phyloP scores from a whole-genome alignment of 108 stramenopile species.

The Licmophora abbreviata region DNA sequence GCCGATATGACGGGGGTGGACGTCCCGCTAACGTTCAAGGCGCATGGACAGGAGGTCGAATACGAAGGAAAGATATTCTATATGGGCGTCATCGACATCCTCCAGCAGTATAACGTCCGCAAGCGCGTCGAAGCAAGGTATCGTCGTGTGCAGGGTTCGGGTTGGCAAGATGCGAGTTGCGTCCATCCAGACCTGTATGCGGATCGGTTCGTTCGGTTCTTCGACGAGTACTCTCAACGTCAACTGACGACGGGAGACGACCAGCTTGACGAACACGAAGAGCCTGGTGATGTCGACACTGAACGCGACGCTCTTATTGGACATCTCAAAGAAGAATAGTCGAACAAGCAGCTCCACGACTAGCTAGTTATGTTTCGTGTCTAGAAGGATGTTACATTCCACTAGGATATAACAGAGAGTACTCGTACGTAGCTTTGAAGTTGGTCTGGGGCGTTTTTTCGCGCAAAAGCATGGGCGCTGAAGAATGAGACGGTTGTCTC shows the following conservation, averaged over 20 bases:
- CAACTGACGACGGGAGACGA: background rate
- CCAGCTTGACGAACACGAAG: background rate
- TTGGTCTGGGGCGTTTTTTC: too few relatives aligned
- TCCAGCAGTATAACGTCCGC: slow-evolving; percentile 90
- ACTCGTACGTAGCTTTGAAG: too few relatives aligned
- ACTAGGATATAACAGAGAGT: too few relatives aligned
- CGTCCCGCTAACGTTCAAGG: slow-evolving; percentile 39
- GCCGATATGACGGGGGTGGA: slow-evolving; percentile 62
- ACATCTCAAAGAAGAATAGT: too few relatives aligned
- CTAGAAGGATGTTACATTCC: too few relatives aligned
- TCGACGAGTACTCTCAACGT: slow-evolving; percentile 57
- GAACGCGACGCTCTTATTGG: too few relatives aligned
- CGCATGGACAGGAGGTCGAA: slow-evolving; percentile 35
- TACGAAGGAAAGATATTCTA: slow-evolving; percentile 85
- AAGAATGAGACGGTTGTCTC: too few relatives aligned
- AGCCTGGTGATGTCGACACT: background rate
- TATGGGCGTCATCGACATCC: slow-evolving; percentile 96
- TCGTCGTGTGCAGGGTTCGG: slow-evolving; percentile 42
- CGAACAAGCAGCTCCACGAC: too few relatives aligned
- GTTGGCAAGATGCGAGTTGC: slow-evolving; percentile 66
- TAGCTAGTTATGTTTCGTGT: too few relatives aligned
- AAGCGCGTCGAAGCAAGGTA: slow-evolving; percentile 81
- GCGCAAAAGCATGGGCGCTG: too few relatives aligned
- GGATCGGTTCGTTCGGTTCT: slow-evolving; percentile 71
- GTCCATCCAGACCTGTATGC: slow-evolving; percentile 77